Evolutionary conservation across 805 yeast species (phyloP).

Genomic region (Scheffersomyces stipitis): DNA sequence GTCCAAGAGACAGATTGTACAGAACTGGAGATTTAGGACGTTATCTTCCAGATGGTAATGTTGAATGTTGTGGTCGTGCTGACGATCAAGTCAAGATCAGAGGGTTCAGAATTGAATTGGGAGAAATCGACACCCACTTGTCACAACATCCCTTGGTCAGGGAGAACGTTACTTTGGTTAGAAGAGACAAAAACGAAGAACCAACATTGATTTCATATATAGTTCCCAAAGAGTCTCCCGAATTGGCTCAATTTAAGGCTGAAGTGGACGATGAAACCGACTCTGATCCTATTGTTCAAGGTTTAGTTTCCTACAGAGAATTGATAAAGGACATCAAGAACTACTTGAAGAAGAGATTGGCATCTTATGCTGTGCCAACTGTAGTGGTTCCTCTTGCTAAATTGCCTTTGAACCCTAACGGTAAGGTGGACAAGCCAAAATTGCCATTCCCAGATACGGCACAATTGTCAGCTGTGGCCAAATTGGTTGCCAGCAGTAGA

Average conservation of each 20-base stretch:
- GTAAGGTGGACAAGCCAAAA: constrained; percentile 96
- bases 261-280: constrained; percentile 42
- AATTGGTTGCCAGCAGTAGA: constrained; percentile 37
- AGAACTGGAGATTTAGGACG: constrained; percentile 98
- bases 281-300: constrained; percentile 70
- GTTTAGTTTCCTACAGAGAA: constrained; percentile 72
- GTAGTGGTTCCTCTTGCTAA: constrained; percentile 82
- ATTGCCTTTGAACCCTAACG: constrained; percentile 95
- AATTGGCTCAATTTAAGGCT: constrained; percentile 48
- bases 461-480: constrained; percentile 76
- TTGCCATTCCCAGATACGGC: constrained; percentile 91
- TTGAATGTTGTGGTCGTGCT: constrained; percentile 98
- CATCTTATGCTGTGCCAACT: constrained; percentile 91
- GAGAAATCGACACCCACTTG: constrained; percentile 96
- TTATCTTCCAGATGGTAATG: constrained; percentile 94
- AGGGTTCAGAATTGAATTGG: constrained; percentile 97
- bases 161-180: constrained; percentile 88
- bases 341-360: constrained; percentile 80
- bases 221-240: constrained; percentile 66
- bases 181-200: constrained; percentile 90
- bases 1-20: constrained; percentile 94
- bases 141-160: constrained; percentile 91
- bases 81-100: constrained; percentile 98
- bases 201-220: constrained; percentile 87
- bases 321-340: constrained; percentile 78